Evolutionary conservation across 306 rosid genomes (phyloP).

Genomic region (Sicyos baderoa): DNA sequence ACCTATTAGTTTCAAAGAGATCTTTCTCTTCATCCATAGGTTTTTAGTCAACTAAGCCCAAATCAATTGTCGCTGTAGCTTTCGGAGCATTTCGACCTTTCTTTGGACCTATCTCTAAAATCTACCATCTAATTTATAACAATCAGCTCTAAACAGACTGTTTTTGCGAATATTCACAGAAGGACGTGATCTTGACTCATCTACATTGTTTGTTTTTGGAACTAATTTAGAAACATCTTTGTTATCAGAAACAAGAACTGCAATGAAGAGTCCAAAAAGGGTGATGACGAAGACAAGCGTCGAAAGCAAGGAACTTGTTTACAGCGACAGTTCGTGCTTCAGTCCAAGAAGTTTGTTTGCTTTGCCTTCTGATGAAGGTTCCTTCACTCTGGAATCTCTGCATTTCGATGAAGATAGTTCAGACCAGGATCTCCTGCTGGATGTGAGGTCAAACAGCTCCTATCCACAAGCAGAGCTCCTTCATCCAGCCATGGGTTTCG

Average conservation of each 20-base stretch:
- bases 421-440: conserved; percentile 77
- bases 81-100: background rate
- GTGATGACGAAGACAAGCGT: conserved; percentile 35
- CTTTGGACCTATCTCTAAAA: background rate
- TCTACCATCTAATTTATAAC: background rate
- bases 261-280: conserved; percentile 76
- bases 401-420: conserved; percentile 59
- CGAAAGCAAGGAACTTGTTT: conserved; percentile 53
- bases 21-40: background rate
- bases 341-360: conserved; percentile 83
- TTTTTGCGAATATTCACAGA: background rate
- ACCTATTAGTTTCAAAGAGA: conserved; percentile 1
- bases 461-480: conserved; percentile 90
- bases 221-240: conserved; percentile 2
- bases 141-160: background rate
- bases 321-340: conserved; percentile 52
- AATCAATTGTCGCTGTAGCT: background rate
- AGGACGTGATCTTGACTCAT: background rate
- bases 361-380: conserved; percentile 68
- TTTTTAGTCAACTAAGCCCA: background rate
- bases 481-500: conserved; percentile 44
- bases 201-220: background rate
- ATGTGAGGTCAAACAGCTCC: conserved; percentile 71
- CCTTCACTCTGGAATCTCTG: conserved; percentile 54
- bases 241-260: conserved; percentile 61